Conservation (phyloP, 495 filamentous ascomycete genomes). For the Immersiella caudata region DNA sequence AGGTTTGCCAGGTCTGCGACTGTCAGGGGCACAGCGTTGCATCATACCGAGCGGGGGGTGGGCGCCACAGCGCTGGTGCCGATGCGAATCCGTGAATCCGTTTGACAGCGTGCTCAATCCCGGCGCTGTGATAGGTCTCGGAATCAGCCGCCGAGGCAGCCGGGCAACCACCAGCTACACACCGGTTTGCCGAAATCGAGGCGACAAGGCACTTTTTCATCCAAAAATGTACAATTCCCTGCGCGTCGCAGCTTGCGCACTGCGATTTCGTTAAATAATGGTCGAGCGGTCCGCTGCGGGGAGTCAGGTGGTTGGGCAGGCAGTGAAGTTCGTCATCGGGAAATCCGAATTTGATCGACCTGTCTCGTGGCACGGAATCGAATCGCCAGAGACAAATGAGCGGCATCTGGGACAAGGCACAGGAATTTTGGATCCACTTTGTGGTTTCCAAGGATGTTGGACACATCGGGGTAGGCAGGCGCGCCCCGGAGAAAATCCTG, state of each 20-base stretch:
- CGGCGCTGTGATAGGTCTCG: conserved; percentile 6
- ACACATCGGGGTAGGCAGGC: conserved; percentile 12
- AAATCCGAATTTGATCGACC: not conserved
- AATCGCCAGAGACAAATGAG: conserved; percentile 2
- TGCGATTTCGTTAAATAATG: conserved; percentile 1
- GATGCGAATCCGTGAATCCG: conserved; percentile 10
- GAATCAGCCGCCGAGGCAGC: conserved; percentile 8
- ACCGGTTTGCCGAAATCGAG: not conserved
- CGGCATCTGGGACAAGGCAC: not conserved
- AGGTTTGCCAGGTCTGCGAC: not conserved
- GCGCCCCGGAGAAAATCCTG: not conserved
- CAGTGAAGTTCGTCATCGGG: conserved; percentile 8
- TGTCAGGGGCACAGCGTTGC: conserved; percentile 14
- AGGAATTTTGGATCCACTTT: not conserved
- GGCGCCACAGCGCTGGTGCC: conserved; percentile 4
- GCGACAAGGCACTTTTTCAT: conserved; percentile 5
- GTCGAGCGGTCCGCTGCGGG: conserved; percentile 1
- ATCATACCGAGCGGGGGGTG: not conserved
- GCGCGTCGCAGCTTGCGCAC: not conserved
- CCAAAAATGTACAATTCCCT: not conserved
- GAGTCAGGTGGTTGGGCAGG: not conserved
- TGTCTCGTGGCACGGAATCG: not conserved
- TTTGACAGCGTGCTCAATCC: conserved; percentile 11
- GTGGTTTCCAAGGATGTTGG: conserved; percentile 4
- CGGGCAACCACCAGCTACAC: conserved; percentile 2